Evolutionary conservation across 371 early-diverging fungal species (phyloP).

Genomic region (Mortierella sp.): DNA sequence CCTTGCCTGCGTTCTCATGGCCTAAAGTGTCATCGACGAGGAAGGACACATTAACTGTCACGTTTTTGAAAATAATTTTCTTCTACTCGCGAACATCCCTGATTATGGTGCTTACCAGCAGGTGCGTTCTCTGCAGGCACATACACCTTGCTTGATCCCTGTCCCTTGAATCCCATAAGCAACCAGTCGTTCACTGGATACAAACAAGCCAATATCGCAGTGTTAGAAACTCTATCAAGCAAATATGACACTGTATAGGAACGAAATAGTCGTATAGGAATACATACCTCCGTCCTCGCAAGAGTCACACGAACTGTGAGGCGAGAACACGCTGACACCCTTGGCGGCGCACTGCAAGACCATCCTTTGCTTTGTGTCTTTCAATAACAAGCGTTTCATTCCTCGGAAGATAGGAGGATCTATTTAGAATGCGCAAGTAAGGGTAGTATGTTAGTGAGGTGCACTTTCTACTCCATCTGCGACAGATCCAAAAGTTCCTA

Average conservation of each 20-base stretch:
- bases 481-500: slow-evolving; percentile 15
- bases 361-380: slow-evolving; percentile 83
- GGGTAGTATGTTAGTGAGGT: neutral
- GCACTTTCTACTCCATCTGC: no score
- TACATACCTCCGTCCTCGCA: slow-evolving; percentile 79
- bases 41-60: no score
- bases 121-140: slow-evolving; percentile 66
- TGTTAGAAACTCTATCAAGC: neutral
- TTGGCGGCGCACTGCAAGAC: slow-evolving; percentile 85
- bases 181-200: slow-evolving; percentile 86
- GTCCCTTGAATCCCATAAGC: slow-evolving; percentile 70
- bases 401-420: slow-evolving; percentile 95
- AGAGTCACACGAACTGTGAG: slow-evolving; percentile 97
- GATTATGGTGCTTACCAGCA: slow-evolving; percentile 54
- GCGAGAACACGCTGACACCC: slow-evolving; percentile 94
- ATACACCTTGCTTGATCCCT: slow-evolving; percentile 62
- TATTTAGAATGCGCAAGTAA: neutral
- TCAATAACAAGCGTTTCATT: slow-evolving; percentile 84
- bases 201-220: neutral
- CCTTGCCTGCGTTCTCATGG: slow-evolving; percentile 79
- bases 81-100: neutral
- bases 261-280: neutral
- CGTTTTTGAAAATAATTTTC: neutral
- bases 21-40: no score
- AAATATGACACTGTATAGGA: neutral